phyloP scores from a whole-genome alignment of 148 eudicot species.

The Rheum nobile region DNA sequence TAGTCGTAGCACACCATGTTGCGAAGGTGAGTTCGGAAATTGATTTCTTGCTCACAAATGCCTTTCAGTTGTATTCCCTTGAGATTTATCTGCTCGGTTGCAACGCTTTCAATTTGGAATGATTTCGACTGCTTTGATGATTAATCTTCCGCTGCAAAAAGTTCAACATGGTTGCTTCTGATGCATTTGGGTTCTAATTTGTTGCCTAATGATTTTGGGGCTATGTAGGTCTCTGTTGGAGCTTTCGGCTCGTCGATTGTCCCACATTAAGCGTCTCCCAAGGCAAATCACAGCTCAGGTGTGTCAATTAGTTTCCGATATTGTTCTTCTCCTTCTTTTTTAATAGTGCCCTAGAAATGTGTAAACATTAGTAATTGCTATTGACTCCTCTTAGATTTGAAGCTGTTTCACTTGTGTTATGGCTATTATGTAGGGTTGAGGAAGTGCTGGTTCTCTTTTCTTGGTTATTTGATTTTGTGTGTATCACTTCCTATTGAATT shows the following conservation, averaged over 20 bases:
- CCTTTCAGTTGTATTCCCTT: not conserved
- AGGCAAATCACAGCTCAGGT: constrained; percentile 10
- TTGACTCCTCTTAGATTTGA: not conserved
- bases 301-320: not conserved
- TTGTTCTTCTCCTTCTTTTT: not conserved
- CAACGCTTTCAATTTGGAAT: not conserved
- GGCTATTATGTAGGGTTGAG: not conserved
- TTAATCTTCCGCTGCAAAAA: not conserved
- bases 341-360: not conserved
- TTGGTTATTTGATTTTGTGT: not conserved
- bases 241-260: constrained; percentile 6
- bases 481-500: not conserved
- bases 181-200: not conserved
- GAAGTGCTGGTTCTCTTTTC: not conserved
- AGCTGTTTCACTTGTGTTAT: not conserved
- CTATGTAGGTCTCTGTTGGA: not conserved
- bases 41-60: constrained; percentile 4
- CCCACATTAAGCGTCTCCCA: not conserved
- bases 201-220: not conserved
- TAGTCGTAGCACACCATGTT: not conserved
- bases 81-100: not conserved
- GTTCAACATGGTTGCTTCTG: not conserved
- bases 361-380: not conserved
- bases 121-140: not conserved
- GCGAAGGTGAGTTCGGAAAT: constrained; percentile 7